These are phyloP conservation scores for Paecilomyces sp. DNA, from an alignment of 2,329 filamentous ascomycete species.

Conservation along the genomic window DNA sequence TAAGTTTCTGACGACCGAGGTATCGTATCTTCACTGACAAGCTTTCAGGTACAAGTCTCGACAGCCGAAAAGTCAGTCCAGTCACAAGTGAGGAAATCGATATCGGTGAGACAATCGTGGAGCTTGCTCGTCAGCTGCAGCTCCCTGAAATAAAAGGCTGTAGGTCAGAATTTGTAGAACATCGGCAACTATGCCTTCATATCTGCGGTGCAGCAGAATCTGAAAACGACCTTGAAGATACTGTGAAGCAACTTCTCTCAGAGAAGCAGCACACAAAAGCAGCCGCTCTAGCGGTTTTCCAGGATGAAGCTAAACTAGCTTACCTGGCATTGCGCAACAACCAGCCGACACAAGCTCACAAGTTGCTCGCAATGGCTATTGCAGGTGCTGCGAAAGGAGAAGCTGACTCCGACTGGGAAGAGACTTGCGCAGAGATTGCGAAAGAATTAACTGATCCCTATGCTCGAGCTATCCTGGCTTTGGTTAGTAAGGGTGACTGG, in stretches of 20 bases:
- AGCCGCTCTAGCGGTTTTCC: constrained; percentile 55
- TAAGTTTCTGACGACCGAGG: constrained; percentile 13
- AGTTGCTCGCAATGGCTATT: constrained; percentile 49
- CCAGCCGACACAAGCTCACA: constrained; percentile 47
- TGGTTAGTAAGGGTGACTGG: constrained; percentile 56
- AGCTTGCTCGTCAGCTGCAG: constrained; percentile 44
- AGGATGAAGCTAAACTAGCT: constrained; percentile 52
- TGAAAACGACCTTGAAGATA: constrained; percentile 40
- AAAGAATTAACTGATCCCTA: constrained; percentile 57
- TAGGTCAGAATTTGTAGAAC: constrained; percentile 46
- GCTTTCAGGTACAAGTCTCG: constrained; percentile 23
- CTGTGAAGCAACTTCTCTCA: constrained; percentile 45
- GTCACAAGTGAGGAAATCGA: constrained; percentile 16
- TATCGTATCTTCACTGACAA: constrained; percentile 4
- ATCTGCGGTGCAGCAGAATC: constrained; percentile 54
- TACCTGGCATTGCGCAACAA: constrained; percentile 49
- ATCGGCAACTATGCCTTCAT: constrained; percentile 54
- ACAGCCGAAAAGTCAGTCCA: constrained; percentile 21
- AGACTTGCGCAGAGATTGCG: constrained; percentile 55
- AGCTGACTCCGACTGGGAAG: constrained; percentile 52
- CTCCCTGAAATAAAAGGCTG: constrained; percentile 46
- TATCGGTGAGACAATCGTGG: constrained; percentile 37
- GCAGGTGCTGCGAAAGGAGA: constrained; percentile 37
- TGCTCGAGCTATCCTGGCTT: constrained; percentile 53
- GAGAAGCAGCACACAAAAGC: constrained; percentile 54